These are phyloP conservation scores for Leishmania amazonensis DNA, from an alignment of 208 protist genomes.

Conservation along the genomic window DNA sequence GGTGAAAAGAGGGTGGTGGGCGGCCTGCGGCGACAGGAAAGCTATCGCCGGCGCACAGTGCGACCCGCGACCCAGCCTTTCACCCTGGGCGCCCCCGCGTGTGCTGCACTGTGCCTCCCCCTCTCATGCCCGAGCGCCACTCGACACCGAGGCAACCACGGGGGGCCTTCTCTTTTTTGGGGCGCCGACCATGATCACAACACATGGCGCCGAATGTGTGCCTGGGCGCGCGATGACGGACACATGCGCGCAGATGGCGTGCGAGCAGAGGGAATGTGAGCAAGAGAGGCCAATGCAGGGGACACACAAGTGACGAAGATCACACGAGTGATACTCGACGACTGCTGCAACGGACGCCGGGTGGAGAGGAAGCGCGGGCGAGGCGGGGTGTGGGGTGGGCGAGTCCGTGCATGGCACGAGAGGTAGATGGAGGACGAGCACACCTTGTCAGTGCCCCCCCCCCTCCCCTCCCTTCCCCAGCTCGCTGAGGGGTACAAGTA, in stretches of 20 bases:
- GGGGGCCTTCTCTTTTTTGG: too few relatives aligned
- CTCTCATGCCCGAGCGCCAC: not conserved
- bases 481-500: not conserved
- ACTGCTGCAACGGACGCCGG: too few relatives aligned
- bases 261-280: not conserved
- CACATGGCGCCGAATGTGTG: too few relatives aligned
- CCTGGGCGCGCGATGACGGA: too few relatives aligned
- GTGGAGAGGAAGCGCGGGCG: not conserved
- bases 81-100: not conserved
- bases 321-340: not conserved
- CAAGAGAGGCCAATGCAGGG: not conserved
- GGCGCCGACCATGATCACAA: too few relatives aligned
- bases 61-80: not conserved
- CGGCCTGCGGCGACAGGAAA: too few relatives aligned
- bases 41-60: not conserved
- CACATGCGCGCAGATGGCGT: not conserved
- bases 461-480: too few relatives aligned
- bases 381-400: not conserved
- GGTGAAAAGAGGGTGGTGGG: not conserved
- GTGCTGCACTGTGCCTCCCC: not conserved
- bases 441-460: not conserved
- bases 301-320: not conserved
- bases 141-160: too few relatives aligned
- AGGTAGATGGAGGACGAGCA: not conserved
- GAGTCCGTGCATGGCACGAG: not conserved